Evolutionary conservation across 495 filamentous ascomycete genomes (phyloP), one percentile per base, ranked within the genome.

Genomic region (Penicillium soppii): DNA sequence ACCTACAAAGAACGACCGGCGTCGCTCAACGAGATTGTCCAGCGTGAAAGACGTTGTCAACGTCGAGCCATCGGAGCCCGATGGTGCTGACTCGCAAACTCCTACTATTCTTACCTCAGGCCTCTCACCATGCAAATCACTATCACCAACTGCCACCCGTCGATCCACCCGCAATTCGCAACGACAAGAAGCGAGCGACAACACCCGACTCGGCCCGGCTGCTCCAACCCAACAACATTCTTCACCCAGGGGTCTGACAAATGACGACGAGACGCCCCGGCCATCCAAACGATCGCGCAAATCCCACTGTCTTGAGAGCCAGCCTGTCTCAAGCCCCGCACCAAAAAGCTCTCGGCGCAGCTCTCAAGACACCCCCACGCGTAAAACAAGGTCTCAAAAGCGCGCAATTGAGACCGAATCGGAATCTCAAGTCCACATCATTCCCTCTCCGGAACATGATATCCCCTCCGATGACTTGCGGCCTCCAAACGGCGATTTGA

Each of bases 1-100:
- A 17, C 42, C 46, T 3, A 27, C 45, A 9, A 46, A 48, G 4
- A 58, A 59, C 17, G 64, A 68, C 22, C 58, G 59, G 35, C 65
- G 66, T 25, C 66, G 71, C 20, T 74, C 71, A 9, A 64, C 59
- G 5, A 58, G 68, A 43, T 53, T 68, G 8, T 56, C 61, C 19
- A 51, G 58, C 17, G 43, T 47, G 1, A 59, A 62, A n/a, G 45
- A 60, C 2, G 15, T 42, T 0, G 42, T 33, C 12, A 27, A 22
- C 5, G 44, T 32, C 5, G 59, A 60, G 8, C n/a, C 37, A 8
- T 50, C 53, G 19, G 52, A 68, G n/a, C n/a, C 43, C 7, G 48
- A 56, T 10, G 17, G 43, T 7, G 50, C 48, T 7, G 48, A 48
- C 8, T 66, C 57, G 2, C 66, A 65, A 26, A 57, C 54, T 54